Evolutionary conservation across 768 basidiomycete species (phyloP), one percentile per base, ranked within the genome.

Genomic region (Hemileccinum impolitum): DNA sequence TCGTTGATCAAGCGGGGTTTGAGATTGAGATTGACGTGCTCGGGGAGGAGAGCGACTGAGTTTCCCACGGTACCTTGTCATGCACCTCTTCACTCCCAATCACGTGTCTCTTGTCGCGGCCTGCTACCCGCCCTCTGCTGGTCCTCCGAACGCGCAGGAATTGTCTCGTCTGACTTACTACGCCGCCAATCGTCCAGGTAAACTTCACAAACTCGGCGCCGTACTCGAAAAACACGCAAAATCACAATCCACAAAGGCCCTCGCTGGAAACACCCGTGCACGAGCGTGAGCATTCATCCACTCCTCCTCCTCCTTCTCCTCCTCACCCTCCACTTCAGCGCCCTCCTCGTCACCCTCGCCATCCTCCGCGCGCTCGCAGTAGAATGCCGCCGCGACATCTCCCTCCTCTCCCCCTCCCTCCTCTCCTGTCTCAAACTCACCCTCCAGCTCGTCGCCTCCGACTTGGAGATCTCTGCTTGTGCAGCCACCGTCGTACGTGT

Each of bases 141-240:
- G 48, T 90, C 82, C 66, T 12, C 90, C 90, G 12, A 92, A 91
- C 57, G 75, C 86, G 0, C 90, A 92, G 65, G 90, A 93, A 59
- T 76, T 92, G 14, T 92, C 90, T 43, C 79, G 85, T 15, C 75
- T 93, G 43, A 89, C 88, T 3, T 93, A 93, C 66, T 91, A 90
- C 72, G 90, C 87, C 13, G 82, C 89, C 1, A 93, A 93, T 63
- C 78, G 79, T 57, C 87, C 90, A 4, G 82, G 84, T 25, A 93
- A 93, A 69, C 74, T 91, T 19, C 75, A 81, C 52, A 92, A 92
- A 63, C 72, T 92, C 26, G 83, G 84, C 21, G 70, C 71, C 39
- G 90, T 91, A 60, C 70, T 93, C 31, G 87, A 91, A 69, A 92
- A 89, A 63, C 79, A 83, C 57, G 70, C 85, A 15, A 80, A 71